A percentile compares a stretch with the other conserved stretches of the same genome.
phyloP scores from a whole-genome alignment of 305 asterid genomes.

The Solanum hybrid region DNA sequence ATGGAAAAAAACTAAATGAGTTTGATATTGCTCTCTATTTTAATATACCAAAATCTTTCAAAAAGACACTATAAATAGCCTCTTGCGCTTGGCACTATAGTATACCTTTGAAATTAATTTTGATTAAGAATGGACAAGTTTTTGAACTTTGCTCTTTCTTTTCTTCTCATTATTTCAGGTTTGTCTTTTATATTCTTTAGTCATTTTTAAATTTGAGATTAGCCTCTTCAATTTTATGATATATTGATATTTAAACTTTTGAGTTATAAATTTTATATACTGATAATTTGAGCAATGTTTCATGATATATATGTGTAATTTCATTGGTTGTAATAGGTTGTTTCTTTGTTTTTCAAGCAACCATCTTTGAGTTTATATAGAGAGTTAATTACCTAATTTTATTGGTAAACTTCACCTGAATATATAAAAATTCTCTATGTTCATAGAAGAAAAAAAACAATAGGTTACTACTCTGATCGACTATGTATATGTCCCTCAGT shows the following conservation, averaged over 20 bases:
- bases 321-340: not conserved
- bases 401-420: not conserved
- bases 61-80: not conserved
- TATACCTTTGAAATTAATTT: not conserved
- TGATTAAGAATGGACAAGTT: not conserved
- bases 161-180: not conserved
- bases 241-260: not conserved
- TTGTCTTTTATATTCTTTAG: no score
- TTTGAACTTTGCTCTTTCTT: not conserved
- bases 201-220: no score
- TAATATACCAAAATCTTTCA: not conserved
- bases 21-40: not conserved
- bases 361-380: not conserved
- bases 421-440: not conserved
- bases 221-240: not conserved
- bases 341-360: not conserved
- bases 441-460: not conserved
- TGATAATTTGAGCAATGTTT: not conserved
- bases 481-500: not conserved
- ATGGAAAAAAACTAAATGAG: not conserved
- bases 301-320: not conserved
- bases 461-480: no score
- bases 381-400: not conserved
- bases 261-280: not conserved
- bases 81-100: not conserved